Conservation (phyloP, 2,329 filamentous ascomycete species). For the Fusarium pseudonygamai region DNA sequence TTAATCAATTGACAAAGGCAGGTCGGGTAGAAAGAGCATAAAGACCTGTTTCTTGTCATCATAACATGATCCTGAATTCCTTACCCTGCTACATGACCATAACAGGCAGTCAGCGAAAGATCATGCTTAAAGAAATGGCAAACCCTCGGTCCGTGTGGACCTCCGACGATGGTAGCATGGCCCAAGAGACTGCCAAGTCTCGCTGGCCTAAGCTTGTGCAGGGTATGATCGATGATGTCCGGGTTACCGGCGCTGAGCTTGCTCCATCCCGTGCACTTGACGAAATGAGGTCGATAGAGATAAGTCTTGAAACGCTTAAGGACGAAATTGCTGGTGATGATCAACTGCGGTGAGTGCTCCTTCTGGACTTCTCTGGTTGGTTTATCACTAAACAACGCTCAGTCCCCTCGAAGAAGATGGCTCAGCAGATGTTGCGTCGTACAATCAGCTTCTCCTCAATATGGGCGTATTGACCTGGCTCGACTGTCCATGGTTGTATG, state of each 20-base stretch:
- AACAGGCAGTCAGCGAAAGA: not conserved
- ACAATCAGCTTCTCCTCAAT: not conserved
- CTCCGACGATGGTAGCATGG: not conserved
- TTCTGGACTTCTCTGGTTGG: not conserved
- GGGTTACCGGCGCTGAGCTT: not conserved
- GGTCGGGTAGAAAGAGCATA: not conserved
- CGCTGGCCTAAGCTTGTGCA: constrained; percentile 7
- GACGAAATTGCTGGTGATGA: not conserved
- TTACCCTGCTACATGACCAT: not conserved
- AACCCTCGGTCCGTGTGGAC: not conserved
- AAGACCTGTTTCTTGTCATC: not conserved
- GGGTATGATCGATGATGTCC: constrained; percentile 1
- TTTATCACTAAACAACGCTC: not conserved
- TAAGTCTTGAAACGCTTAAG: not conserved
- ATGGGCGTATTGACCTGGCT: not conserved
- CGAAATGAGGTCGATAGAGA: not conserved
- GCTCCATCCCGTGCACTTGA: not conserved
- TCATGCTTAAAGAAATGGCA: not conserved
- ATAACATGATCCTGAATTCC: too few relatives aligned
- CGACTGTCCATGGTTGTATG: constrained; percentile 9
- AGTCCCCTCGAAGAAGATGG: not conserved
- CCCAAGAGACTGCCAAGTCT: not conserved
- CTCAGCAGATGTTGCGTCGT: not conserved
- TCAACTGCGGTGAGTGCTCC: not conserved
- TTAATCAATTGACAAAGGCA: not conserved